Percentiles rank a stretch among this genome's conserved stretches.
phyloP scores from a whole-genome alignment of 495 filamentous ascomycete species.

The Neurospora sp. region DNA sequence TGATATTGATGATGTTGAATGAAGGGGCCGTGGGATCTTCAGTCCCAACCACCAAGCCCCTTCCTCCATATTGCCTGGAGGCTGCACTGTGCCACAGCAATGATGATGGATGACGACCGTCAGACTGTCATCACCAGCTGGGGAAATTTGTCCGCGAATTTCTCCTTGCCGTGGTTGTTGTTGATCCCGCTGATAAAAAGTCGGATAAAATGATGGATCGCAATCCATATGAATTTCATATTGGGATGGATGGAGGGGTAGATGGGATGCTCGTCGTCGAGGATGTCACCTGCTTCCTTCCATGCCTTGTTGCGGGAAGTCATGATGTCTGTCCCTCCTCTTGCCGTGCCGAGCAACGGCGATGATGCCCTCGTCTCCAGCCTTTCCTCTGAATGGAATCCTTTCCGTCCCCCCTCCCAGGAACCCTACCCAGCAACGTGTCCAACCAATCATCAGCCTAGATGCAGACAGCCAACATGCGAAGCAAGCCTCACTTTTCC shows the following conservation, averaged over 20 bases:
- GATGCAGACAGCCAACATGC: background rate
- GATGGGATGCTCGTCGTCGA: background rate
- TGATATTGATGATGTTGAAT: background rate
- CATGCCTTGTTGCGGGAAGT: background rate
- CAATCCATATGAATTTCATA: background rate
- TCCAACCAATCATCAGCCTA: background rate
- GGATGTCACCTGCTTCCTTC: background rate
- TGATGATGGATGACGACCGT: background rate
- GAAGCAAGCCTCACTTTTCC: background rate
- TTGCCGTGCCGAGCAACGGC: background rate
- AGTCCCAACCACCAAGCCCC: background rate
- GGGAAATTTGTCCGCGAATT: background rate
- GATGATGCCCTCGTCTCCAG: background rate
- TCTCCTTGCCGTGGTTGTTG: background rate
- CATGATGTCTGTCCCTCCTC: background rate
- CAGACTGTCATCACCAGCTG: background rate
- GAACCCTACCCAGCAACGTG: background rate
- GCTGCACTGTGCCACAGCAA: background rate
- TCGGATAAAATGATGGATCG: background rate
- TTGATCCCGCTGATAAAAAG: background rate
- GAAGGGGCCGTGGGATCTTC: background rate
- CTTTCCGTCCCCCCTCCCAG: too few relatives aligned
- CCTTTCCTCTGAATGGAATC: background rate
- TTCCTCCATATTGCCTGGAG: background rate
- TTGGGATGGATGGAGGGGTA: background rate